Conservation (phyloP, 2,329 filamentous ascomycete species). For the Aureobasidium sp. region DNA sequence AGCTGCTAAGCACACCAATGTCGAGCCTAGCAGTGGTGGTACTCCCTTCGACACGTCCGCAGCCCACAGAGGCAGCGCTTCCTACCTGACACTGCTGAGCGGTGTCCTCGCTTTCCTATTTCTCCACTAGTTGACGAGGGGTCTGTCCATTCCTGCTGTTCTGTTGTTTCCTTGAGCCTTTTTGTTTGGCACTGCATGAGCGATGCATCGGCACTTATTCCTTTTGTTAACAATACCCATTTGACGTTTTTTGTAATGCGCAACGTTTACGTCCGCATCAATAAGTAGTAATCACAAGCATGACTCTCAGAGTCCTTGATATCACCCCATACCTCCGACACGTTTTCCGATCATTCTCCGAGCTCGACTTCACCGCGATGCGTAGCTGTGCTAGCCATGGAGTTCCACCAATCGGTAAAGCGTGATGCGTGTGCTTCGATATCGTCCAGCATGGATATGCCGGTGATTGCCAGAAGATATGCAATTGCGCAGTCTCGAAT, state of each 20-base stretch:
- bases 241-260: constrained; percentile 3
- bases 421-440: too few species aligned
- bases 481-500: too few species aligned
- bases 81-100: not conserved
- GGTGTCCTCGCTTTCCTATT: not conserved
- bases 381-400: too few species aligned
- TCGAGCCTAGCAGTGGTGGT: not conserved
- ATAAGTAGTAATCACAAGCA: constrained; percentile 1
- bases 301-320: not conserved
- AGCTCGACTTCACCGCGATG: too few species aligned
- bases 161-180: not conserved
- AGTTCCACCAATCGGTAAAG: not conserved
- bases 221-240: constrained; percentile 6
- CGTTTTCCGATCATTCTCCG: too few species aligned
- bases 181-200: not conserved
- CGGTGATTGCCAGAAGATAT: too few species aligned
- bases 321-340: not conserved
- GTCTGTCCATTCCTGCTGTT: not conserved
- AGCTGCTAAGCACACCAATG: not conserved
- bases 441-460: too few species aligned
- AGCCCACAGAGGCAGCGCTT: not conserved
- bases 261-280: not conserved
- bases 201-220: not conserved
- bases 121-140: not conserved
- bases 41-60: not conserved